Percentiles rank a stretch among this genome's conserved stretches.
These are phyloP conservation scores for Plectosphaerella cucumerina DNA, from an alignment of 2,329 filamentous ascomycete genomes.

Conservation along the genomic window DNA sequence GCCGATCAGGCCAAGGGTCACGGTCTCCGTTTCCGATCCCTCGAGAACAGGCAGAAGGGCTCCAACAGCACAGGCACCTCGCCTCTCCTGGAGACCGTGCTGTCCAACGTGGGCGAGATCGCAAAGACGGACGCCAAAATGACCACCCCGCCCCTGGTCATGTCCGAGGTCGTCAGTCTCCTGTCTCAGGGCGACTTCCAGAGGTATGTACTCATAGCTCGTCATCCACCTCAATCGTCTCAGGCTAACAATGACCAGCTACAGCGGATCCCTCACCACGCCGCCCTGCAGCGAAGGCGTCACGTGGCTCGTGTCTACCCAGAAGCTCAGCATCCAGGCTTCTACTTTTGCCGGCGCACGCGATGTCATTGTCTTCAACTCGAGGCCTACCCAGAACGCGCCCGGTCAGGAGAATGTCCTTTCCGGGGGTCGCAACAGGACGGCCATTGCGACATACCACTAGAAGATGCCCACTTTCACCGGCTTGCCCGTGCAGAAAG, in stretches of 20 bases:
- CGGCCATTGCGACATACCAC: no score
- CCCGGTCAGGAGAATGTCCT: slow-evolving; percentile 35
- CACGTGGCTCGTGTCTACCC: slow-evolving; percentile 41
- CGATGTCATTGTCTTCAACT: slow-evolving; percentile 42
- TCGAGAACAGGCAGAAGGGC: no score
- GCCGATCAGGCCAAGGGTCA: no score
- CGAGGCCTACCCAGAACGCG: slow-evolving; percentile 38
- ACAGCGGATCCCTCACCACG: slow-evolving; percentile 44
- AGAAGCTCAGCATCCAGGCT: slow-evolving; percentile 31
- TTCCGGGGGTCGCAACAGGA: no score
- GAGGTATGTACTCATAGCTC: slow-evolving; percentile 21
- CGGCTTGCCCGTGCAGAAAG: no score
- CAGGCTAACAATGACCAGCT: no score
- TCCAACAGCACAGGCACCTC: slow-evolving; percentile 34
- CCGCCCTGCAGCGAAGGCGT: slow-evolving; percentile 45
- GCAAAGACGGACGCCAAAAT: no score
- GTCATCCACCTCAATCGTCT: neutral
- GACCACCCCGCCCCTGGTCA: slow-evolving; percentile 35
- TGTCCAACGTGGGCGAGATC: slow-evolving; percentile 35
- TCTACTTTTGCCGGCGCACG: slow-evolving; percentile 32
- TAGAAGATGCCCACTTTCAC: no score
- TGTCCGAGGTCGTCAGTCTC: slow-evolving; percentile 35
- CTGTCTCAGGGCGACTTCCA: slow-evolving; percentile 33
- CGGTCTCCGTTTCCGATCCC: no score
- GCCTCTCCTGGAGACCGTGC: slow-evolving; percentile 41